Conservation (phyloP, 495 filamentous ascomycete species). For the Hypoxylon perforatum region DNA sequence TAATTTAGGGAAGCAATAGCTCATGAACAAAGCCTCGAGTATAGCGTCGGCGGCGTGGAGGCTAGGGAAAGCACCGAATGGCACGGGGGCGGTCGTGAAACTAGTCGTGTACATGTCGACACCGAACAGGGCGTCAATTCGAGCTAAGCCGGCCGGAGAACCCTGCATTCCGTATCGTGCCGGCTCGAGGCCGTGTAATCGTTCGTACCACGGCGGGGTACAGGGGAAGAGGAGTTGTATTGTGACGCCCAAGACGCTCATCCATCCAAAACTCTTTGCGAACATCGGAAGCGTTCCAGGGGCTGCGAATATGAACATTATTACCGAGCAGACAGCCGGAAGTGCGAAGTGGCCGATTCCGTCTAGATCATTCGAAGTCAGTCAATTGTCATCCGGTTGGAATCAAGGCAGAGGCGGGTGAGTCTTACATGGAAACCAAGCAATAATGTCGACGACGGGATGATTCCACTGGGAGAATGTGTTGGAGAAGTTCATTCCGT, state of each 20-base stretch:
- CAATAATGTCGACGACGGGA: conserved; percentile 82
- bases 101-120: conserved; percentile 90
- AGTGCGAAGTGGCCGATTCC: conserved; percentile 88
- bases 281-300: conserved; percentile 88
- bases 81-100: conserved; percentile 88
- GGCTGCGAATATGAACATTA: conserved; percentile 88
- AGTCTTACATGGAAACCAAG: conserved; percentile 80
- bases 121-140: conserved; percentile 89
- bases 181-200: conserved; percentile 82
- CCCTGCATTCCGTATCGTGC: conserved; percentile 92
- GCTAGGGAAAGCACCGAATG: conserved; percentile 94
- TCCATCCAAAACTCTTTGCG: conserved; percentile 87
- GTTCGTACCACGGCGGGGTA: conserved; percentile 96
- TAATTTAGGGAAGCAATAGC: conserved; percentile 84
- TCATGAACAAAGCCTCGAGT: conserved; percentile 91
- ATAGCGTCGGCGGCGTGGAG: conserved; percentile 88
- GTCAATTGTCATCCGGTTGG: neutral
- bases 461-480: conserved; percentile 90
- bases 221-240: conserved; percentile 92
- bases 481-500: conserved; percentile 95
- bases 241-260: conserved; percentile 85
- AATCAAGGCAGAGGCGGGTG: conserved; percentile 3
- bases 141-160: conserved; percentile 85
- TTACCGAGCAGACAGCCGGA: conserved; percentile 75
- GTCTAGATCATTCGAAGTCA: conserved; percentile 48